Evolutionary conservation across 352 stramenopile species (phyloP).

Genomic region (Phytophthora pini): DNA sequence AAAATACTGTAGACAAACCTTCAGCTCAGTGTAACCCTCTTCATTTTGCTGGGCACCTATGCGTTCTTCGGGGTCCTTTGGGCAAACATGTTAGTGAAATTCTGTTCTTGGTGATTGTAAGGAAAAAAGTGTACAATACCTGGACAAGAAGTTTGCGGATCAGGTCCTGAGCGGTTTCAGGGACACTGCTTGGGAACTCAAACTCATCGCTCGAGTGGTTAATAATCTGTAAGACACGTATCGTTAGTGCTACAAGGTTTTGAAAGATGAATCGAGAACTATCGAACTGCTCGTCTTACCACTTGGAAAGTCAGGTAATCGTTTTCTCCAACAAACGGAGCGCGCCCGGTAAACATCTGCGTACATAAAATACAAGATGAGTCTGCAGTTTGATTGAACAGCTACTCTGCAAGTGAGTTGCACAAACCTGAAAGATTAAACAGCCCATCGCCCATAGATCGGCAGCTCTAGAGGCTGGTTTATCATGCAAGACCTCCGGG

Average conservation of each 20-base stretch:
- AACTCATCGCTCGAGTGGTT: slow-evolving; percentile 82
- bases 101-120: background rate
- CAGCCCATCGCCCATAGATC: slow-evolving; percentile 94
- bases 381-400: background rate
- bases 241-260: slow-evolving; percentile 9
- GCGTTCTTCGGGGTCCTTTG: slow-evolving; percentile 60
- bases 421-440: slow-evolving; percentile 82
- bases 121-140: slow-evolving; percentile 23
- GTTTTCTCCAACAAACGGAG: slow-evolving; percentile 90
- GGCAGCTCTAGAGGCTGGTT: slow-evolving; percentile 72
- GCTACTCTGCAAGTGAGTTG: background rate
- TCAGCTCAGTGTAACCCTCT: slow-evolving; percentile 70
- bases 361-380: background rate
- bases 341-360: slow-evolving; percentile 83
- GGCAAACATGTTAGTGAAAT: background rate
- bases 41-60: slow-evolving; percentile 76
- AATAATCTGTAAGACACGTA: slow-evolving; percentile 59
- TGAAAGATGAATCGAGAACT: background rate
- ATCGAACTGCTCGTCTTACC: slow-evolving; percentile 32
- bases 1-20: slow-evolving; percentile 40
- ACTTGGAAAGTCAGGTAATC: slow-evolving; percentile 93
- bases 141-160: slow-evolving; percentile 82
- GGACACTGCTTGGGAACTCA: slow-evolving; percentile 74
- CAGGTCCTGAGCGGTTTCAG: slow-evolving; percentile 70
- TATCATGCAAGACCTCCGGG: slow-evolving; percentile 90